Evolutionary conservation across 163 green algal species (phyloP).

Genomic region (Chlamydomonas reinhardtii): DNA sequence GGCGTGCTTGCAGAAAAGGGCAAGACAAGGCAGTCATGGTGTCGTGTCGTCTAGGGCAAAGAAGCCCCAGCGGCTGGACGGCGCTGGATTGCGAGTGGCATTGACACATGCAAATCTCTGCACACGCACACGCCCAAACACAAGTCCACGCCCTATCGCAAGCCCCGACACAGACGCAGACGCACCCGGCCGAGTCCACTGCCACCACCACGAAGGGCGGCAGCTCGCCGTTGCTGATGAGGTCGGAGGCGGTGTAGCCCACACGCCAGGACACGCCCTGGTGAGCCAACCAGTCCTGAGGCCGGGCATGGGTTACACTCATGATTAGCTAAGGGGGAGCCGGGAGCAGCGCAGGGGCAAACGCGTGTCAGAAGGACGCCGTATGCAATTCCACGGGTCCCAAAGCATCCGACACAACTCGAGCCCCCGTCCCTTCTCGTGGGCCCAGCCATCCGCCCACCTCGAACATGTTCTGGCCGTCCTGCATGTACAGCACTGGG

Average conservation of each 20-base stretch:
- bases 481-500: conserved; percentile 65
- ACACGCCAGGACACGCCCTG: conserved; percentile 66
- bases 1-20: too few relatives aligned
- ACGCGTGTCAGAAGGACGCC: too few relatives aligned
- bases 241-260: conserved; percentile 50
- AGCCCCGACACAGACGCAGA: too few relatives aligned
- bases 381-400: too few relatives aligned
- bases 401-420: too few relatives aligned
- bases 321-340: background rate
- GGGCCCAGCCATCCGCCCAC: background rate
- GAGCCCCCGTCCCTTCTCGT: too few relatives aligned
- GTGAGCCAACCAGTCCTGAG: conserved; percentile 60
- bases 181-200: conserved; percentile 12
- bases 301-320: background rate
- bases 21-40: too few relatives aligned
- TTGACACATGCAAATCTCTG: too few relatives aligned
- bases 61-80: too few relatives aligned
- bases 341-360: too few relatives aligned
- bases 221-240: conserved; percentile 48
- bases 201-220: conserved; percentile 59
- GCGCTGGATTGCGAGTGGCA: too few relatives aligned
- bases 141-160: conserved; percentile 24
- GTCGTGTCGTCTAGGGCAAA: too few relatives aligned
- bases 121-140: background rate
- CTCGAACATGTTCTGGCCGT: conserved; percentile 74